phyloP scores from a whole-genome alignment of 2,329 filamentous ascomycete genomes.

The Clonostachys solani region DNA sequence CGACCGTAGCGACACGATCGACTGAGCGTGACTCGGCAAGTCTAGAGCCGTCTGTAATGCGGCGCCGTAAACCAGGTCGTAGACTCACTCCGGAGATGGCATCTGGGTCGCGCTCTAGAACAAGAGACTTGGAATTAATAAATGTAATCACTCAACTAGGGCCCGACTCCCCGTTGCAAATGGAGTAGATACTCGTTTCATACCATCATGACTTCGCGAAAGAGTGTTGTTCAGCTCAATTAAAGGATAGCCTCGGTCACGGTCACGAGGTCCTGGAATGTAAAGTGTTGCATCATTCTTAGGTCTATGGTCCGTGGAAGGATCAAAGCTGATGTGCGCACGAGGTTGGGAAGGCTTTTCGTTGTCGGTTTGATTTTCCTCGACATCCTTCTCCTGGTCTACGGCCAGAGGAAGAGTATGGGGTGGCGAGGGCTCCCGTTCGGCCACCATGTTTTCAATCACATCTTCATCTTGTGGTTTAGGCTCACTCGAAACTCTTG shows the following conservation, averaged over 20 bases:
- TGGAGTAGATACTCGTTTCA: neutral
- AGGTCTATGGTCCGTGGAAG: conserved; percentile 15
- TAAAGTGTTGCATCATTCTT: conserved; percentile 16
- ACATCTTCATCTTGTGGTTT: too few relatives aligned
- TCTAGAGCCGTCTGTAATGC: conserved; percentile 11
- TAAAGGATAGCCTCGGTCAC: conserved; percentile 19
- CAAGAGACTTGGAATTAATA: too few relatives aligned
- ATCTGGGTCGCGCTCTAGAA: too few relatives aligned
- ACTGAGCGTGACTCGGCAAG: conserved; percentile 25
- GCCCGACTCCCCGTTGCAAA: too few relatives aligned
- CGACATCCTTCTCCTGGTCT: neutral
- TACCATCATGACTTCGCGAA: conserved; percentile 12
- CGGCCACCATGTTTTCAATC: too few relatives aligned
- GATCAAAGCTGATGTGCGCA: conserved; percentile 18
- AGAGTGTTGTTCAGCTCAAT: conserved; percentile 13
- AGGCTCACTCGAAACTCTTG: too few relatives aligned
- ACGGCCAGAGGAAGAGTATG: too few relatives aligned
- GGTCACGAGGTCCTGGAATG: conserved; percentile 23
- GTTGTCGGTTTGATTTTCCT: neutral
- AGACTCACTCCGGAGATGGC: too few relatives aligned
- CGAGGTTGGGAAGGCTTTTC: neutral
- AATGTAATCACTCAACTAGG: too few relatives aligned
- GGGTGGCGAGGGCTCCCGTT: too few relatives aligned
- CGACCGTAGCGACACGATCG: conserved; percentile 22
- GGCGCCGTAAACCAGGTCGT: conserved; percentile 11